These are phyloP conservation scores for Phaseolus lunatus DNA, from an alignment of 306 rosid genomes.

Conservation along the genomic window DNA sequence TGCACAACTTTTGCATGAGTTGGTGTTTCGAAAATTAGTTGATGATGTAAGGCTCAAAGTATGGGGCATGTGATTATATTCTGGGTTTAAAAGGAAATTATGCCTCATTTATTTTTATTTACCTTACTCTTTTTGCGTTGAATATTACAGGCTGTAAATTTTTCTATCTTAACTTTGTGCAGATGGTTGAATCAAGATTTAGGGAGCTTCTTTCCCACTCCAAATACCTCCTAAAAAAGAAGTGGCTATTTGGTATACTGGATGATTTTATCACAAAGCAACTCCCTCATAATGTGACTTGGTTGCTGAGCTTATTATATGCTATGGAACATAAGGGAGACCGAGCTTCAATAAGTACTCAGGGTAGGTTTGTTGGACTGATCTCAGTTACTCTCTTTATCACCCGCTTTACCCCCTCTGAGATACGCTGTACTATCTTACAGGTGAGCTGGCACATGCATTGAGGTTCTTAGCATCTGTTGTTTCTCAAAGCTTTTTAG, in stretches of 20 bases:
- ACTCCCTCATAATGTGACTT: slow-evolving; percentile 98
- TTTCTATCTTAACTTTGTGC: slow-evolving; percentile 46
- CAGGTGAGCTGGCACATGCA: slow-evolving; percentile 99
- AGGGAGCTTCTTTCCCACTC: slow-evolving; percentile 84
- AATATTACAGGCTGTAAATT: slow-evolving; percentile 35
- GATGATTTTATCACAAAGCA: slow-evolving; percentile 97
- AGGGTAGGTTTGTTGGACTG: slow-evolving; percentile 63
- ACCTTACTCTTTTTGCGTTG: slow-evolving; percentile 35
- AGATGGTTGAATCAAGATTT: slow-evolving; percentile 98
- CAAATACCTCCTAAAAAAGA: slow-evolving; percentile 72
- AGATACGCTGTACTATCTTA: slow-evolving; percentile 25
- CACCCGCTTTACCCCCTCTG: slow-evolving; percentile 31
- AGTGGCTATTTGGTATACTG: slow-evolving; percentile 88
- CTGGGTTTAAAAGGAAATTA: slow-evolving; percentile 37
- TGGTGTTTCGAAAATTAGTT: slow-evolving; percentile 36
- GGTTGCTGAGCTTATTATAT: slow-evolving; percentile 96
- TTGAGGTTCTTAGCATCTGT: slow-evolving; percentile 98
- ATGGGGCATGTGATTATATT: slow-evolving; percentile 31
- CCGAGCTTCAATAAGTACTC: slow-evolving; percentile 79
- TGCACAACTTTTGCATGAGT: slow-evolving; percentile 9
- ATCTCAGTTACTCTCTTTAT: slow-evolving; percentile 24
- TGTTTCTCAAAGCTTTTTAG: slow-evolving; percentile 98
- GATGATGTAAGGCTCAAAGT: slow-evolving; percentile 38
- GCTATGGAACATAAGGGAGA: slow-evolving; percentile 94
- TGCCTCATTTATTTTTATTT: slow-evolving; percentile 33